Base-by-base conservation (phyloP, 2,329 filamentous ascomycete species). In the Nigrograna mackinnonii region DNA sequence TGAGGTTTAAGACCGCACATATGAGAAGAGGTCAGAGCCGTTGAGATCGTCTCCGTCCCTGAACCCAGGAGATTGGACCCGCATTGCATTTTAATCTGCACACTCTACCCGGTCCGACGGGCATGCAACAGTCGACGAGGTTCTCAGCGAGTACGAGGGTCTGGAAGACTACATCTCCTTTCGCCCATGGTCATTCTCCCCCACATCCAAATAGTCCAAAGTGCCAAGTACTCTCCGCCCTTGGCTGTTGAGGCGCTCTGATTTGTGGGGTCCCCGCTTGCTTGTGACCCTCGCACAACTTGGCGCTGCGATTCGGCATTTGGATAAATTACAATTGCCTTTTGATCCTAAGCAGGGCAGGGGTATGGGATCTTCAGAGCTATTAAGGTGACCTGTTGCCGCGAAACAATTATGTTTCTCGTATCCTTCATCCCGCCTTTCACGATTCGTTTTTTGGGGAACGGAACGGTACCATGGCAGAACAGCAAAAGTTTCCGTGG, bases 221-320 rank as follows among this genome's bases (percentile, higher is more conserved):
- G 43, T 41, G 54, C 58, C 51, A 58, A 57, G 55, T 44, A 24
- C 2, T 22, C 21, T 39, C 33, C 39, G 28, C 46, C 28, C 48
- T 52, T 50, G 49, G 50, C 42, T 16, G 22, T 30, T 18, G 31
- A 42, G 44, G 40, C 34, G 37, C 37, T 26, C 19, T 44, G 24
- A 43, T 47, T 50, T 64, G 59, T 58, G 60, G 60, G 59, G 59
- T 58, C 54, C 50, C 45, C 53, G 42, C 52, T 47, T 31, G 38
- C 46, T 34, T 30, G 34, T 35, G 34, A 22, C n/a, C 16, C 38
- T 39, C 18, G 31, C 31, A 33, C 31, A 17, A 17, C 31, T 11
- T 33, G 16, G 31, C 45, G 53, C 50, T 49, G 50, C 56, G 44
- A 34, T 46, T 57, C 60, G 59, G 59, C 60, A 63, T 44, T 60